Base-by-base conservation (phyloP, 2,329 filamentous ascomycete species). In the Pseudogymnoascus sp. region DNA sequence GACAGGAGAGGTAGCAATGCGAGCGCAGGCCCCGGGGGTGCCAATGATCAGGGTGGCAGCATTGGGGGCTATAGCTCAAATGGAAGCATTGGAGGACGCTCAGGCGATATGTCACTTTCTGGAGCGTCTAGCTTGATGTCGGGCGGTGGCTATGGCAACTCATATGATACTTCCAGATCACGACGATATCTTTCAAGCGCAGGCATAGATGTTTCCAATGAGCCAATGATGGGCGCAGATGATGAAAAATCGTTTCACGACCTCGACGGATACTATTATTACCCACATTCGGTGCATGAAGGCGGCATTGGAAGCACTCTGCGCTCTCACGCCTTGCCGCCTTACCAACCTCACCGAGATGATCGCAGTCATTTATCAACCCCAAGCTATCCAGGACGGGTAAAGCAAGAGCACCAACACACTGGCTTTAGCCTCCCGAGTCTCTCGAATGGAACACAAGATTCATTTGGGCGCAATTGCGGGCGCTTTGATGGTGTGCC, bases 1-100 rank as follows among this genome's bases (percentile, higher is more conserved):
- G 77, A 77, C 35, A 72, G 79, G 30, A 75, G 79, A 59, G 74
- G 78, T 57, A 69, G 67, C 55, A 81, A 77, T 64, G 74, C 78
- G 12, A 82, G 80, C 62, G 79, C 81, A 66, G 82, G 82, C 7
- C 78, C 80, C 1, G 80, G 81, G 59, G 79, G 80, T 5, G 61
- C 65, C 10, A 69, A 67, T 1, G 67, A 67, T 23, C 61, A 62
- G 33, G 64, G 67, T 26, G 68, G 67, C 18, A 60, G 61, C 7
- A 63, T 62, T 18, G 69, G 69, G 5, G 64, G 67, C 7, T 71
- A 70, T 57, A 64, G 68, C 5, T 61, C 67, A 12, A 65, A 62
- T 30, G 64, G 64, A 8, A 61, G 64, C 18, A 41, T 64, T 13
- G 65, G 65, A 9, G 60, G 68, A 28, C 64, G 62, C 3, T 60